These are phyloP conservation scores for Fusarium phyllophilum DNA, from an alignment of 2,329 filamentous ascomycete species.

Conservation along the genomic window DNA sequence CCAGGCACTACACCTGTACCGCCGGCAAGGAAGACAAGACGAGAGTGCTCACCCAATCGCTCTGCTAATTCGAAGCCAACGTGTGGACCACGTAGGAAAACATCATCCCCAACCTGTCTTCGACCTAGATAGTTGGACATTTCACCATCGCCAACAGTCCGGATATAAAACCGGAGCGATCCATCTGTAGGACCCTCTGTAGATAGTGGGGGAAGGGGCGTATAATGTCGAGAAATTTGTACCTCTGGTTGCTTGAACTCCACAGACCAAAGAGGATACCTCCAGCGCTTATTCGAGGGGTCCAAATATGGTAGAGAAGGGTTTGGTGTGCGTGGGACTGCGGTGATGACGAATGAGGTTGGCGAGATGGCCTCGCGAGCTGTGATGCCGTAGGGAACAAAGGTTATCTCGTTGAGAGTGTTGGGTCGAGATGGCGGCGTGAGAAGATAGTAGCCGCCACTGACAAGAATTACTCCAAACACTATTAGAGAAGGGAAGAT, in stretches of 20 bases:
- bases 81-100: constrained; percentile 84
- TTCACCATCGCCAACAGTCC: constrained; percentile 82
- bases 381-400: constrained; percentile 73
- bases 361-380: constrained; percentile 71
- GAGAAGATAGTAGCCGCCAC: constrained; percentile 42
- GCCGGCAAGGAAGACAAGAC: constrained; percentile 87
- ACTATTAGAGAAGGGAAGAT: constrained; percentile 38
- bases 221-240: constrained; percentile 92
- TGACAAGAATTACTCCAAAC: constrained; percentile 36
- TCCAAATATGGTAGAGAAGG: constrained; percentile 45
- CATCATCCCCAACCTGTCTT: constrained; percentile 67
- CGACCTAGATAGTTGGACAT: constrained; percentile 83
- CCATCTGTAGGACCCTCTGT: constrained; percentile 48
- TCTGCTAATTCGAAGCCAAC: constrained; percentile 67
- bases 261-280: constrained; percentile 80
- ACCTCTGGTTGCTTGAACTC: constrained; percentile 95
- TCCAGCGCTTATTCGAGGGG: constrained; percentile 42
- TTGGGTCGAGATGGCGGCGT: constrained; percentile 37
- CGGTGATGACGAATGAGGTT: constrained; percentile 74
- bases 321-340: constrained; percentile 57
- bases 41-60: constrained; percentile 45
- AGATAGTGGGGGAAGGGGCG: constrained; percentile 74
- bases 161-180: constrained; percentile 77
- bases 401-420: constrained; percentile 67
- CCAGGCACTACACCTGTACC: constrained; percentile 94